phyloP scores from a whole-genome alignment of 345 rosid genomes.

The Hypericum perforatum region DNA sequence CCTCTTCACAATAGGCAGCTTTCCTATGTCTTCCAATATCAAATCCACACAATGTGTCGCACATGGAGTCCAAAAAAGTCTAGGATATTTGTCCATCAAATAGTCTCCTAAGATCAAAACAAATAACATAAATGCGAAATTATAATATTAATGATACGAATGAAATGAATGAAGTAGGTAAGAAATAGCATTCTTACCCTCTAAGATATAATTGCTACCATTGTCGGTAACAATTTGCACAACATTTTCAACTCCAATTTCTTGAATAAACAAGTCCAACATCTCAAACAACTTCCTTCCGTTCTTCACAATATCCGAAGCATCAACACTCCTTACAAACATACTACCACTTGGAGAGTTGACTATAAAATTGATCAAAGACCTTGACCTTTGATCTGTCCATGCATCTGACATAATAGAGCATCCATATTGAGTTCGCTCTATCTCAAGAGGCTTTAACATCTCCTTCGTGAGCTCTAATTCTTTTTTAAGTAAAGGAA shows the following conservation, averaged over 20 bases:
- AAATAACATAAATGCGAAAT: too few species aligned
- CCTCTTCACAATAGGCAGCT: background rate
- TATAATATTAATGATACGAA: too few species aligned
- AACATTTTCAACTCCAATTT: conserved; percentile 6
- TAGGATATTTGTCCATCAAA: background rate
- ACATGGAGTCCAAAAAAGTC: conserved; percentile 10
- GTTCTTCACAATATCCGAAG: background rate
- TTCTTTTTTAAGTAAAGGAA: too few species aligned
- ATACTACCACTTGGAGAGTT: background rate
- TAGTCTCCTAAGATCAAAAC: too few species aligned
- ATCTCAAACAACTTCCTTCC: conserved; percentile 2
- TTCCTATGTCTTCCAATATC: conserved; percentile 8
- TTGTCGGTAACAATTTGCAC: conserved; percentile 7
- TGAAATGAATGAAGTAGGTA: too few species aligned
- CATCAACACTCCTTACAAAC: conserved; percentile 7
- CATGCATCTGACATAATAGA: background rate
- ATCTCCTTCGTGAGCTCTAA: too few species aligned
- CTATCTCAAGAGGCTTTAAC: background rate
- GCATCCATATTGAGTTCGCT: background rate
- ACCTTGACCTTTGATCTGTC: background rate
- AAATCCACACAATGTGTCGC: conserved; percentile 11
- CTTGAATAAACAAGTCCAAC: background rate
- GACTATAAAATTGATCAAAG: conserved; percentile 5
- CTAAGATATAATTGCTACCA: background rate
- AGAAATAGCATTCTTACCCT: background rate